phyloP scores from a whole-genome alignment of 148 eudicot genomes.

The Salicornia ramosissima region DNA sequence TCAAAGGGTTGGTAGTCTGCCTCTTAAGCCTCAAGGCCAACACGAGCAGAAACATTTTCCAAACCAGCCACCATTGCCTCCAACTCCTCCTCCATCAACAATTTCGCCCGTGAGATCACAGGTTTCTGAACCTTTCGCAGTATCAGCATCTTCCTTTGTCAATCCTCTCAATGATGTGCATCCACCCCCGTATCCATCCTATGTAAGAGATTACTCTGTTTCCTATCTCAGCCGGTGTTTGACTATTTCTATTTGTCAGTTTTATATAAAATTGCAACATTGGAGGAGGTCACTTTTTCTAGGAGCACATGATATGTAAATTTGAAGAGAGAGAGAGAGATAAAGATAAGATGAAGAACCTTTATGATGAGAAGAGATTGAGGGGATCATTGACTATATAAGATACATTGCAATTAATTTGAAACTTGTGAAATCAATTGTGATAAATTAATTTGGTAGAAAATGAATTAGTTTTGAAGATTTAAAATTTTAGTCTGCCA shows the following conservation, averaged over 20 bases:
- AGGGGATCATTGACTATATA: too few relatives aligned
- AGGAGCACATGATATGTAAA: too few relatives aligned
- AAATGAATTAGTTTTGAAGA: too few relatives aligned
- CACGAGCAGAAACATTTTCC: constrained; percentile 55
- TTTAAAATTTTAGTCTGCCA: too few relatives aligned
- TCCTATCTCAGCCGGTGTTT: constrained; percentile 1
- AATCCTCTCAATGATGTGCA: constrained; percentile 50
- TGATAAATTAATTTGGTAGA: too few relatives aligned
- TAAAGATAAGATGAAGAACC: too few relatives aligned
- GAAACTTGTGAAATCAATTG: too few relatives aligned
- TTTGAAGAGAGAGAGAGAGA: too few relatives aligned
- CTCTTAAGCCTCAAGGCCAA: constrained; percentile 32
- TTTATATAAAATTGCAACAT: too few relatives aligned
- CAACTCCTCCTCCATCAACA: constrained; percentile 80
- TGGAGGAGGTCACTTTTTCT: too few relatives aligned
- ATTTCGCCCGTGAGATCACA: constrained; percentile 52
- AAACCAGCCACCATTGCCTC: constrained; percentile 94
- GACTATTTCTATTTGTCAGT: not conserved
- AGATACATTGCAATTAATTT: too few relatives aligned
- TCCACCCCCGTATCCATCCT: constrained; percentile 36
- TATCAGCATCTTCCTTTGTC: constrained; percentile 45
- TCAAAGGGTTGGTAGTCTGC: constrained; percentile 40
- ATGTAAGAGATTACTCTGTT: constrained; percentile 42
- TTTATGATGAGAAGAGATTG: too few relatives aligned
- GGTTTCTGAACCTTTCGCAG: constrained; percentile 38